These are phyloP conservation scores for Apophysomyces ossiformis DNA, from an alignment of 371 early-diverging fungal species.

Conservation along the genomic window DNA sequence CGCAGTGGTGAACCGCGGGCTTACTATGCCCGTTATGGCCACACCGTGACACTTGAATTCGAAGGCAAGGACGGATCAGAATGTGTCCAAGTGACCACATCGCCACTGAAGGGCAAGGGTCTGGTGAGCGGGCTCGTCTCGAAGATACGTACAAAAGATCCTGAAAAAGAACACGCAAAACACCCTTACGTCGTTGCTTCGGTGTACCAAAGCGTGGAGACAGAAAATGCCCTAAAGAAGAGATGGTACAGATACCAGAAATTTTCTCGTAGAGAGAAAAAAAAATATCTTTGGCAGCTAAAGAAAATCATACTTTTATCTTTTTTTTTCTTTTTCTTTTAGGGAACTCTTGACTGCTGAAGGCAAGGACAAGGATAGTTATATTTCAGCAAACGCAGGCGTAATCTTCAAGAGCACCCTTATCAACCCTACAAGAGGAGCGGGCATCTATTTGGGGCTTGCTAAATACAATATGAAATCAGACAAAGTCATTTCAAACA, in stretches of 20 bases:
- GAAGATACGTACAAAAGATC: background rate
- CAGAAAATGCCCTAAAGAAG: background rate
- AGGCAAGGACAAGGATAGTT: background rate
- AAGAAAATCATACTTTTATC: no score
- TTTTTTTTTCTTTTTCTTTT: no score
- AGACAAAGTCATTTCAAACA: background rate
- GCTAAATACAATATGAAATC: background rate
- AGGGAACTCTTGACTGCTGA: background rate
- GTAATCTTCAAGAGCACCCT: background rate
- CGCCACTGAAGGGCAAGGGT: background rate
- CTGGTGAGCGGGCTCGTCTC: background rate
- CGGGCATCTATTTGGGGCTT: slow-evolving; percentile 4
- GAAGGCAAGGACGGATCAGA: background rate
- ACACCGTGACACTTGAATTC: background rate
- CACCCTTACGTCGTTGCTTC: slow-evolving; percentile 2
- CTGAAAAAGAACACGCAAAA: background rate
- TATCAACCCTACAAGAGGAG: background rate
- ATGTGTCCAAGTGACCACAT: background rate
- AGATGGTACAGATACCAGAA: background rate
- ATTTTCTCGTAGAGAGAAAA: background rate
- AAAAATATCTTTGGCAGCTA: no score
- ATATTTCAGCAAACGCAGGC: background rate
- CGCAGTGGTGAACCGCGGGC: background rate
- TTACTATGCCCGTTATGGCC: background rate
- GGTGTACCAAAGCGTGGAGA: background rate